Evolutionary conservation across 2,329 filamentous ascomycete species (phyloP).

Genomic region (Exophiala alcalophila): DNA sequence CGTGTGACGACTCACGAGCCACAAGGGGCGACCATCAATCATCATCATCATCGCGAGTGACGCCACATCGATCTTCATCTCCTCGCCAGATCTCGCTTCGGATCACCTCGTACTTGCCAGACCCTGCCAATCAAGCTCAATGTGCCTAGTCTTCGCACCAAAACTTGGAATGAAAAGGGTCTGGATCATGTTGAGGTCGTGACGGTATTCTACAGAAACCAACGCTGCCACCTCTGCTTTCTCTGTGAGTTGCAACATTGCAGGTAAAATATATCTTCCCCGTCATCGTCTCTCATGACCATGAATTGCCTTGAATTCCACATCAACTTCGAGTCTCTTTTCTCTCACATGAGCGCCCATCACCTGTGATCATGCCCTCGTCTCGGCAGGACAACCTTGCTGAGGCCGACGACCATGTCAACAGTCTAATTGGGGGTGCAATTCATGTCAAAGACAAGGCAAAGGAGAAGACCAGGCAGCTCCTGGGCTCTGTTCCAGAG

Average conservation of each 20-base stretch:
- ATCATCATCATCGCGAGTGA: background rate
- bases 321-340: background rate
- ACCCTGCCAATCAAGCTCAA: constrained; percentile 4
- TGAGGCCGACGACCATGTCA: constrained; percentile 16
- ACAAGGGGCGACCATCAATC: no score
- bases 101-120: background rate
- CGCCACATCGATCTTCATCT: background rate
- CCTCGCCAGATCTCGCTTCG: constrained; percentile 7
- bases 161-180: constrained; percentile 7
- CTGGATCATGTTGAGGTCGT: constrained; percentile 1
- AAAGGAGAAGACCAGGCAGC: constrained; percentile 16
- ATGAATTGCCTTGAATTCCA: no score
- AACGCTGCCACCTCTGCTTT: no score
- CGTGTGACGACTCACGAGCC: no score
- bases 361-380: constrained; percentile 4
- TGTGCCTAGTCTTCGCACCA: background rate
- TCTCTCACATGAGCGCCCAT: no score
- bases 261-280: no score
- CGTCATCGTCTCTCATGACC: no score
- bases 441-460: constrained; percentile 16
- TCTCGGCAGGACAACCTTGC: constrained; percentile 1
- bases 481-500: constrained; percentile 6
- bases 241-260: no score
- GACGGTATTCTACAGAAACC: no score
- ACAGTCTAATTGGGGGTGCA: constrained; percentile 11